Conservation (phyloP, 1,284 basidiomycete genomes). For the Schizopora paradoxa region DNA sequence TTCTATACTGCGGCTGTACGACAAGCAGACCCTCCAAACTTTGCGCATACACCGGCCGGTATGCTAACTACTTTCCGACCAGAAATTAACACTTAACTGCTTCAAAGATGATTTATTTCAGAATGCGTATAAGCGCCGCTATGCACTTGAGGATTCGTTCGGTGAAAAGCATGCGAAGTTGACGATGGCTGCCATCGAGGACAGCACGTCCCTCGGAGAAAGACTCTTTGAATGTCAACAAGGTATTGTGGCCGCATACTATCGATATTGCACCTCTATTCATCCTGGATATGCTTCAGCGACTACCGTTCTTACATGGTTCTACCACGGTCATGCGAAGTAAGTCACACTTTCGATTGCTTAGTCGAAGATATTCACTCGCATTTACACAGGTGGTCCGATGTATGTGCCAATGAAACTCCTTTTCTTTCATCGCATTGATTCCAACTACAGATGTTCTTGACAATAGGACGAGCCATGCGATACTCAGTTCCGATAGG, state of each 20-base stretch:
- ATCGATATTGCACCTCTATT: neutral
- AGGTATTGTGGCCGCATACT: slow-evolving; percentile 34
- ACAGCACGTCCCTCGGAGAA: slow-evolving; percentile 44
- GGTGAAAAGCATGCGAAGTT: slow-evolving; percentile 60
- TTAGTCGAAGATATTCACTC: neutral
- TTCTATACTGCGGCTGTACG: slow-evolving; percentile 57
- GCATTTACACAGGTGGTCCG: slow-evolving; percentile 6
- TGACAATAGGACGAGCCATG: slow-evolving; percentile 50
- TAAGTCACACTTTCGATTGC: slow-evolving; percentile 24
- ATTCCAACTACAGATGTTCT: slow-evolving; percentile 44
- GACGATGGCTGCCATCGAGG: slow-evolving; percentile 47
- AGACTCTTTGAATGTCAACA: slow-evolving; percentile 58
- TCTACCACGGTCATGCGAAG: slow-evolving; percentile 69
- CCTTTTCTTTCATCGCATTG: slow-evolving; percentile 1
- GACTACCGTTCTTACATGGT: slow-evolving; percentile 58
- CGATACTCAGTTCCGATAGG: slow-evolving; percentile 60
- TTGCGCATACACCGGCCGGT: slow-evolving; percentile 44
- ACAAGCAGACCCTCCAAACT: slow-evolving; percentile 46
- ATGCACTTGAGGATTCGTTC: slow-evolving; percentile 52
- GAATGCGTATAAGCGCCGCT: slow-evolving; percentile 39
- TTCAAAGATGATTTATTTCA: slow-evolving; percentile 49
- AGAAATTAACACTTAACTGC: neutral
- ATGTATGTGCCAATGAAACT: slow-evolving; percentile 15
- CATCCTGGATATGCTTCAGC: slow-evolving; percentile 34
- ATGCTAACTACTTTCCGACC: slow-evolving; percentile 20